Evolutionary conservation across 225 moss, liverwort and hornwort genomes (phyloP).

Genomic region (Climacium dendroides): DNA sequence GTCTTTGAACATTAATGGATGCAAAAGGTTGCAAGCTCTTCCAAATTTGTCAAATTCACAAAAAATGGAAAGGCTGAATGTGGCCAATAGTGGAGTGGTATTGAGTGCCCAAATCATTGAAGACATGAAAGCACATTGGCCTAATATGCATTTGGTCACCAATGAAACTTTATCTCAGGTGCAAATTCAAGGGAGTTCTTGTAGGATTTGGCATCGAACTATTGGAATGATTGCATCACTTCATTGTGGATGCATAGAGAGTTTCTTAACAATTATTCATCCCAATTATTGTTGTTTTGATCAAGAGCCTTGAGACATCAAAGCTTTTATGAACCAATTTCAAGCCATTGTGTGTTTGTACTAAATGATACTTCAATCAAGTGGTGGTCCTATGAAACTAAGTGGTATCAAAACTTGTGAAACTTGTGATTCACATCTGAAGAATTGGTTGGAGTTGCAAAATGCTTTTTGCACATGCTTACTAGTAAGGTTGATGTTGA

Average conservation of each 20-base stretch:
- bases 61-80: accelerated
- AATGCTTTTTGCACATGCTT: too few species aligned
- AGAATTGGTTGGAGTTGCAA: background rate
- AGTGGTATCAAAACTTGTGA: background rate
- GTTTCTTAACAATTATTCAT: background rate
- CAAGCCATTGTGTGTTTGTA: accelerated
- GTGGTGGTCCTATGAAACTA: too few species aligned
- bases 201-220: too few species aligned
- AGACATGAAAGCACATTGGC: too few species aligned
- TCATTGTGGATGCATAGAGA: background rate
- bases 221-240: background rate
- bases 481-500: too few species aligned
- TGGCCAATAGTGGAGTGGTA: too few species aligned
- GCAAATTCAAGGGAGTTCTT: too few species aligned
- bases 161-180: too few species aligned
- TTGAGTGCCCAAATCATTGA: too few species aligned
- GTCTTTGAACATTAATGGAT: accelerated
- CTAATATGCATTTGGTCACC: too few species aligned
- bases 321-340: accelerated
- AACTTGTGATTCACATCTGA: background rate
- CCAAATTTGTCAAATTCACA: too few species aligned
- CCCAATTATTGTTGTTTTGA: background rate
- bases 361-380: background rate
- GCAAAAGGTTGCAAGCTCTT: too few species aligned
- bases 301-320: background rate